Evolutionary conservation across 1,284 basidiomycete genomes (phyloP).

Genomic region (Ganoderma resinaceum): DNA sequence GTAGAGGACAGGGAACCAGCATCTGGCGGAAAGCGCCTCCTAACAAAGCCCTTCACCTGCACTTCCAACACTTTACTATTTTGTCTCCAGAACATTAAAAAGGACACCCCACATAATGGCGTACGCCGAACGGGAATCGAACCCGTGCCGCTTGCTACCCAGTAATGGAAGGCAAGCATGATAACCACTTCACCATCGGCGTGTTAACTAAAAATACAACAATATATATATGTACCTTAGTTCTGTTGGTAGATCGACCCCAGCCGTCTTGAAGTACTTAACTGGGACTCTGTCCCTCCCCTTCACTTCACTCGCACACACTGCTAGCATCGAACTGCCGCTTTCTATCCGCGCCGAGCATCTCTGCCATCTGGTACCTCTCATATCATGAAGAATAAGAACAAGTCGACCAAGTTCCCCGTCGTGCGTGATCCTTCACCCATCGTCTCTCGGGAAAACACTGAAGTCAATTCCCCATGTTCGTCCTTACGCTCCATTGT

Average conservation of each 20-base stretch:
- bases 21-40: too few species aligned
- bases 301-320: neutral
- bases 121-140: constrained; percentile 41
- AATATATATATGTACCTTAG: neutral
- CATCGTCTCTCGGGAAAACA: neutral
- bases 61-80: neutral
- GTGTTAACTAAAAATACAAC: constrained; percentile 5
- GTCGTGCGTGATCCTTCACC: constrained; percentile 60
- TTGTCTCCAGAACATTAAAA: neutral
- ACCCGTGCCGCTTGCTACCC: constrained; percentile 40
- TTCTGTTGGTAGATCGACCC: too few species aligned
- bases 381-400: constrained; percentile 78
- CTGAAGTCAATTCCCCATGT: neutral
- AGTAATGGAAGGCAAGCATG: constrained; percentile 39
- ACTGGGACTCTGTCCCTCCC: neutral
- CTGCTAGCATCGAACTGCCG: neutral
- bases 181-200: constrained; percentile 41
- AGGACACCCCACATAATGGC: neutral
- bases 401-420: constrained; percentile 86
- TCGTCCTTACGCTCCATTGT: neutral
- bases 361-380: too few species aligned
- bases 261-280: too few species aligned
- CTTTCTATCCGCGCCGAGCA: neutral
- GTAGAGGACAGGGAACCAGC: too few species aligned
- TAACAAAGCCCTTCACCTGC: too few species aligned